Percentiles rank a stretch among this genome's conserved stretches.
Conservation (phyloP, 1,284 basidiomycete genomes). For the Marasmius tenuissimus region DNA sequence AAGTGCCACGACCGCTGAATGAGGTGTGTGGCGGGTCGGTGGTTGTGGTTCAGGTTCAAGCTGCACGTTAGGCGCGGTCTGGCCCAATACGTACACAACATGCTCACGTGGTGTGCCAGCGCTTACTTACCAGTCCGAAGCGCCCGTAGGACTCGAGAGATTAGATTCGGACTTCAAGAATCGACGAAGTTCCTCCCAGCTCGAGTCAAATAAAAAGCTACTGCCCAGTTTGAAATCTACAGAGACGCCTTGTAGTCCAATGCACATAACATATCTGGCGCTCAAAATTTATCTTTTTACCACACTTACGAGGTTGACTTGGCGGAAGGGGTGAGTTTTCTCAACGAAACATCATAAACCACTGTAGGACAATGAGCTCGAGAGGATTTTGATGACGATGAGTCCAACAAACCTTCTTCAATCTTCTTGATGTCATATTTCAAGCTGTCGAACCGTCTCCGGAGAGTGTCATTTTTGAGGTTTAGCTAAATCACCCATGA, state of each 20-base stretch:
- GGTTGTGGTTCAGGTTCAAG: neutral
- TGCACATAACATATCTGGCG: too few species aligned
- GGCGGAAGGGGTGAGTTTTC: slow-evolving; percentile 51
- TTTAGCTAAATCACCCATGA: slow-evolving; percentile 58
- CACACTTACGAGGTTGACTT: neutral
- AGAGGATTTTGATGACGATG: slow-evolving; percentile 2
- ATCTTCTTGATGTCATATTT: slow-evolving; percentile 91
- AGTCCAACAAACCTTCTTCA: slow-evolving; percentile 69
- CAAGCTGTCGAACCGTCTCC: slow-evolving; percentile 77
- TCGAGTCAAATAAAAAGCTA: too few species aligned
- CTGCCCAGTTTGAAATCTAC: too few species aligned
- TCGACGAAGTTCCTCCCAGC: too few species aligned
- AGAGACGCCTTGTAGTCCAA: too few species aligned
- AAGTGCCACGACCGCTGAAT: neutral
- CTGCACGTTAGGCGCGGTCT: neutral
- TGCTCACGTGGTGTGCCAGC: neutral
- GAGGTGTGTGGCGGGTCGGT: neutral
- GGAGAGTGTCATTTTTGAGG: slow-evolving; percentile 81
- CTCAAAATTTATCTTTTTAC: neutral
- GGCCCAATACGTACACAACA: neutral
- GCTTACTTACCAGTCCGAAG: neutral
- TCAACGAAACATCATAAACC: slow-evolving; percentile 81
- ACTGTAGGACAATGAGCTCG: slow-evolving; percentile 42
- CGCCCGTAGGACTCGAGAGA: neutral
- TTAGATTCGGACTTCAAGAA: too few species aligned